Evolutionary conservation across 2,329 filamentous ascomycete species (phyloP).

Genomic region (Gliomastix tumulicola): DNA sequence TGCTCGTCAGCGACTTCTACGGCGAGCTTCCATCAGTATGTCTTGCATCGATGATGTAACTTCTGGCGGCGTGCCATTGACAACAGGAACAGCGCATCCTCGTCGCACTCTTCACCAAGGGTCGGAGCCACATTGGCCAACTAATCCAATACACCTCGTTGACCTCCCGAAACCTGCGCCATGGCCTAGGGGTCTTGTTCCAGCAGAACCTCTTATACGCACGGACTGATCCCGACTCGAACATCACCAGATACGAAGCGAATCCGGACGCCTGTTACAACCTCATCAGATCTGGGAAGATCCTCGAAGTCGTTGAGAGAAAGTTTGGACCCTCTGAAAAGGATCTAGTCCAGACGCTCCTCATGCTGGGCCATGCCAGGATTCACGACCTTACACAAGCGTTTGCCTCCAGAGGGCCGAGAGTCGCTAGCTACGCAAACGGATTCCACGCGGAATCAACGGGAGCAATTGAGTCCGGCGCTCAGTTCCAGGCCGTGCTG

Average conservation of each 20-base stretch:
- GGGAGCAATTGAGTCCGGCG: constrained; percentile 33
- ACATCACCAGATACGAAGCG: constrained; percentile 72
- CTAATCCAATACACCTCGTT: constrained; percentile 68
- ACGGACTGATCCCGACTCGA: constrained; percentile 57
- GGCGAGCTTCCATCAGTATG: constrained; percentile 85
- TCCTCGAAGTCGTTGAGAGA: constrained; percentile 66
- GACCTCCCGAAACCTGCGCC: constrained; percentile 66
- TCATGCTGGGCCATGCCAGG: constrained; percentile 71
- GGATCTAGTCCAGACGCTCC: constrained; percentile 66
- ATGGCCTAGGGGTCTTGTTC: constrained; percentile 76
- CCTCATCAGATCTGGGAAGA: constrained; percentile 73
- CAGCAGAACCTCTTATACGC: constrained; percentile 77
- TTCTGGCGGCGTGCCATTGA: too few species aligned
- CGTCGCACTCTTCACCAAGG: constrained; percentile 67
- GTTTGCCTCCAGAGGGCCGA: constrained; percentile 35
- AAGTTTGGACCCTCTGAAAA: constrained; percentile 70
- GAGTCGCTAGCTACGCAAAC: constrained; percentile 25
- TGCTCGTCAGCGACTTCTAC: constrained; percentile 82
- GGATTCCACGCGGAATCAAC: constrained; percentile 19
- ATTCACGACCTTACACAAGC: constrained; percentile 63
- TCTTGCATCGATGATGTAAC: constrained; percentile 2
- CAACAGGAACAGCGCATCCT: constrained; percentile 66
- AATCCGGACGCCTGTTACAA: constrained; percentile 76
- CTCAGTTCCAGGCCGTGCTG: constrained; percentile 42
- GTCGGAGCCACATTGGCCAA: constrained; percentile 65